These are phyloP conservation scores for Quercus parvula DNA, from an alignment of 306 rosid species.

Conservation along the genomic window DNA sequence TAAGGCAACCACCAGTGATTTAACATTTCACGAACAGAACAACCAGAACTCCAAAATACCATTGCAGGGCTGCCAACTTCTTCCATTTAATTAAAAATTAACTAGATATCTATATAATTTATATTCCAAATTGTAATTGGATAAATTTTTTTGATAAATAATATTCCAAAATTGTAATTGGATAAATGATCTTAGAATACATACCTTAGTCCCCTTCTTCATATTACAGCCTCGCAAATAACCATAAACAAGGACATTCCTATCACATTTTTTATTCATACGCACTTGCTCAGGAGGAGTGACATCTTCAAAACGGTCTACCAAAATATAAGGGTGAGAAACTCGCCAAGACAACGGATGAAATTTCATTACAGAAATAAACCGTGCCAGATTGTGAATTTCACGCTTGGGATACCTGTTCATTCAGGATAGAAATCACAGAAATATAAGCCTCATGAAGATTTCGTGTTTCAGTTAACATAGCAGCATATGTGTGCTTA, in stretches of 20 bases:
- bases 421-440: slow-evolving; percentile 11
- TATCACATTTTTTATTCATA: slow-evolving; percentile 67
- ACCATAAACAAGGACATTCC: slow-evolving; percentile 86
- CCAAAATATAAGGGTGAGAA: slow-evolving; percentile 84
- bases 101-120: background rate
- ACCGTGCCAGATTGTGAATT: slow-evolving; percentile 87
- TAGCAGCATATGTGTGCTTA: background rate
- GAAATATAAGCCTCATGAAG: background rate
- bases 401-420: slow-evolving; percentile 85
- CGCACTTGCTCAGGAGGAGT: slow-evolving; percentile 81
- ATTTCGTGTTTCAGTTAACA: background rate
- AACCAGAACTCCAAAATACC: background rate
- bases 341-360: slow-evolving; percentile 90
- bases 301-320: slow-evolving; percentile 91
- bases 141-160: background rate
- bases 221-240: slow-evolving; percentile 90
- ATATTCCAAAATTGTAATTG: background rate
- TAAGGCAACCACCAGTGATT: background rate
- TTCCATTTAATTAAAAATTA: background rate
- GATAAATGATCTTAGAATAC: background rate
- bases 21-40: background rate
- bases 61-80: too few species aligned
- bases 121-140: background rate
- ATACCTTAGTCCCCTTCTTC: slow-evolving; percentile 83
- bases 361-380: slow-evolving; percentile 93